Evolutionary conservation across 179 eudicot genomes (phyloP), one percentile per base, ranked within the genome.

Genomic region (Heliamphora pulchella): DNA sequence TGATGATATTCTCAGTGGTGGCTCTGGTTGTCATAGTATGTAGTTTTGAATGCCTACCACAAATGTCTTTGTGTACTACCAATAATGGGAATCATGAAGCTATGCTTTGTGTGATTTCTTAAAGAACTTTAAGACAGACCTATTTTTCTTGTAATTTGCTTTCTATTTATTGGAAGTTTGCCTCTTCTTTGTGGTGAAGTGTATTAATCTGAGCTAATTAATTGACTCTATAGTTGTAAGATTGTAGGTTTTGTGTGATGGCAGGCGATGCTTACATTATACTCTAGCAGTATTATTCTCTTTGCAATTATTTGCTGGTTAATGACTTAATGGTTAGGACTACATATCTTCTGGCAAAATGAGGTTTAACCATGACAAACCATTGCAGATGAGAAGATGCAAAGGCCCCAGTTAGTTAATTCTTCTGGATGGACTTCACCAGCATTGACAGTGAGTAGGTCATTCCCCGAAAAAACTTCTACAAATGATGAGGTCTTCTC

Each of bases 361-460:
- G 63, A 73, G 79, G 68, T 87, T 86, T 91, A 85, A 90, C 83
- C 79, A 80, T 63, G 76, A 82, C 78, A 86, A 80, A 86, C 84
- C 83, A 83, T 91, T 93, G 97, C 98, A 93, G 98, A 95, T 90
- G 86, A 82, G 85, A 87, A 87, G 94, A 82, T 84, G 87, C 95
- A 91, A 91, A 89, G 75, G 74, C 78, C 88, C 79, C 85, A 86
- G 50, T 65, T 72, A 78, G 44, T 59, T 76, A 76, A 83, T 66
- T 77, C 75, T 82, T 69, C 82, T 68, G 84, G 83, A 79, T 86
- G 86, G 74, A 81, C 84, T 66, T 72, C 85, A 48, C 75, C 76
- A 73, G 74, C 77, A 76, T 53, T 69, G 55, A 80, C 68, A 66
- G 84, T 83, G 73, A 80, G 79, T 50, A 76, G 80, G 54, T 63